phyloP scores from a whole-genome alignment of 305 asterid genomes.

The Plantago lanceolata region DNA sequence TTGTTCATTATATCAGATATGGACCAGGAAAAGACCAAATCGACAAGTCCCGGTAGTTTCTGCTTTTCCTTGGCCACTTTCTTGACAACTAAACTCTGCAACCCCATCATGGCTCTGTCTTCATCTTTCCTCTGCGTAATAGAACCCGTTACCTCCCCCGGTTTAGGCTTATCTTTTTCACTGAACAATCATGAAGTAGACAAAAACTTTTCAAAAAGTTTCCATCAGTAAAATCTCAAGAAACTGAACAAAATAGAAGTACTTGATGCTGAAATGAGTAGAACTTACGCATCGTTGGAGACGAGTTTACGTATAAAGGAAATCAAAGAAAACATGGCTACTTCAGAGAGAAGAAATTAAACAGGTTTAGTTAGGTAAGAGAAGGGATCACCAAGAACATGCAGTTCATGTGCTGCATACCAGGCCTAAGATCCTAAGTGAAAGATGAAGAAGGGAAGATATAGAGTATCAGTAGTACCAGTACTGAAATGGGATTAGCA shows the following conservation, averaged over 20 bases:
- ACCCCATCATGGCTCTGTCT: neutral
- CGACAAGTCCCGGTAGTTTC: conserved; percentile 18
- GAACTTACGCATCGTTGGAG: neutral
- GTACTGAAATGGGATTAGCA: no score
- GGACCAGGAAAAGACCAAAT: conserved; percentile 46
- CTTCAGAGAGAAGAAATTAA: neutral
- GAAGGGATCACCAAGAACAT: no score
- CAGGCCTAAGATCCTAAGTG: no score
- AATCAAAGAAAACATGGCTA: neutral
- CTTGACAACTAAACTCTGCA: neutral
- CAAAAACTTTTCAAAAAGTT: neutral
- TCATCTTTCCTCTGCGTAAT: neutral
- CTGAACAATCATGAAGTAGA: neutral
- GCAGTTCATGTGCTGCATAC: no score
- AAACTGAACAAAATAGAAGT: neutral
- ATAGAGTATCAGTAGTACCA: no score
- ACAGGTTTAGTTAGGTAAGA: neutral
- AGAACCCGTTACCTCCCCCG: neutral
- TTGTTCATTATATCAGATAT: conserved; percentile 36
- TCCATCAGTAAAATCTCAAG: neutral
- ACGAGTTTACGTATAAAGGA: neutral
- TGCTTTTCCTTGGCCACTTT: conserved; percentile 1
- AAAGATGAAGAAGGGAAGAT: no score
- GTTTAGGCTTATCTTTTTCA: neutral
- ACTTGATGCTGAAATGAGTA: neutral